Percentiles rank a stretch among this genome's conserved stretches.
Conservation (phyloP, 83 land plant species). For the Picea abies region DNA sequence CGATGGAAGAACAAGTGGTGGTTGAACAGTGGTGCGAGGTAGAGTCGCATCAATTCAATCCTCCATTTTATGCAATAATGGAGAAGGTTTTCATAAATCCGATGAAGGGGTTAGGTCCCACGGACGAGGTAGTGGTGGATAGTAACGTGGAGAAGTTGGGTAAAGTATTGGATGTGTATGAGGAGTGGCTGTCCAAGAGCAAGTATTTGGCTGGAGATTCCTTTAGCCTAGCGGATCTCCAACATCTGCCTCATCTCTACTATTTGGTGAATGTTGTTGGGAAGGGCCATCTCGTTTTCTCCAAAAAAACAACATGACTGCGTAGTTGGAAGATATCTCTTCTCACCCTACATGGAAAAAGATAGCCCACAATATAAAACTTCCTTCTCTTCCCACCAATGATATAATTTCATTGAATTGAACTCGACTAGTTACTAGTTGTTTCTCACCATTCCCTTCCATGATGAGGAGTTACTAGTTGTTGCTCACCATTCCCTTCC, state of each 20-base stretch:
- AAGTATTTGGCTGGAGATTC: conserved; percentile 50
- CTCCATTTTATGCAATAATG: conserved; percentile 23
- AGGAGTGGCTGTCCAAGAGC: conserved; percentile 26
- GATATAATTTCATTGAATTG: too few relatives aligned
- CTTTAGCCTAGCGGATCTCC: conserved; percentile 50
- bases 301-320: too few relatives aligned
- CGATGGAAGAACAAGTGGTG: conserved; percentile 56
- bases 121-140: conserved; percentile 39
- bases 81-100: not conserved
- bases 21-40: too few relatives aligned
- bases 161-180: conserved; percentile 51
- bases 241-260: conserved; percentile 28
- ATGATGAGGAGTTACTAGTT: too few relatives aligned
- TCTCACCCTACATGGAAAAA: too few relatives aligned
- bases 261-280: not conserved
- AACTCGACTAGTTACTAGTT: too few relatives aligned
- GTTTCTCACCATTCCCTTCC: too few relatives aligned
- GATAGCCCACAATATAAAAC: too few relatives aligned
- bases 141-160: conserved; percentile 35
- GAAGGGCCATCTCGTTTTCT: too few relatives aligned
- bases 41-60: conserved; percentile 63
- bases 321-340: too few relatives aligned
- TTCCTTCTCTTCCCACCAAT: too few relatives aligned
- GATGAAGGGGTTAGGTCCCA: conserved; percentile 16
- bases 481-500: too few relatives aligned